These are phyloP conservation scores for Trichocladium antarcticum DNA, from an alignment of 495 filamentous ascomycete species.

Conservation along the genomic window DNA sequence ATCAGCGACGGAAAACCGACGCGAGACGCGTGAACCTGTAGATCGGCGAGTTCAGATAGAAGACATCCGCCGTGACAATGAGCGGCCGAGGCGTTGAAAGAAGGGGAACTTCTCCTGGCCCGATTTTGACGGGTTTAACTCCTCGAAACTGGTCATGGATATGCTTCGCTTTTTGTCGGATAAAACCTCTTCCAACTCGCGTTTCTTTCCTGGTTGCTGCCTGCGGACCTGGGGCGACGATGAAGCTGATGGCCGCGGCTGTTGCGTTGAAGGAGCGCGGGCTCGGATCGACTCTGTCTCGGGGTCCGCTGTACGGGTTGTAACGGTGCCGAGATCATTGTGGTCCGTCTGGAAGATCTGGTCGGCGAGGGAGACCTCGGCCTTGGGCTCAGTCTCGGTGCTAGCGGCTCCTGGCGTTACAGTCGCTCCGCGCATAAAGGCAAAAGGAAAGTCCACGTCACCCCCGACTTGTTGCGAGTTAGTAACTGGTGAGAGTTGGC, in stretches of 20 bases:
- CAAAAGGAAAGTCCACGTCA: constrained; percentile 20
- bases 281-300: background rate
- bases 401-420: background rate
- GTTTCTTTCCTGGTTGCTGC: constrained; percentile 3
- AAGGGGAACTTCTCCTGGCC: constrained; percentile 10
- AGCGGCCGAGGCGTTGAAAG: constrained; percentile 14
- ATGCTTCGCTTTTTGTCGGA: constrained; percentile 13
- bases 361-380: too few relatives aligned
- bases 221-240: background rate
- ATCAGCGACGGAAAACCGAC: too few relatives aligned
- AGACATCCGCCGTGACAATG: constrained; percentile 18
- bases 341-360: too few relatives aligned
- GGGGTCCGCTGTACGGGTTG: background rate
- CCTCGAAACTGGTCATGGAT: constrained; percentile 16
- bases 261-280: background rate
- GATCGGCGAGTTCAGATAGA: background rate
- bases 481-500: background rate
- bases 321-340: background rate
- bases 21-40: too few relatives aligned
- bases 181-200: background rate
- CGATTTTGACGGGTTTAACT: constrained; percentile 11
- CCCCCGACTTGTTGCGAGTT: constrained; percentile 16
- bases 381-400: too few relatives aligned
- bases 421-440: constrained; percentile 17
- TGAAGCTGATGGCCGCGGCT: background rate